phyloP scores from a whole-genome alignment of 305 asterid species.

The Plantago coronopus region DNA sequence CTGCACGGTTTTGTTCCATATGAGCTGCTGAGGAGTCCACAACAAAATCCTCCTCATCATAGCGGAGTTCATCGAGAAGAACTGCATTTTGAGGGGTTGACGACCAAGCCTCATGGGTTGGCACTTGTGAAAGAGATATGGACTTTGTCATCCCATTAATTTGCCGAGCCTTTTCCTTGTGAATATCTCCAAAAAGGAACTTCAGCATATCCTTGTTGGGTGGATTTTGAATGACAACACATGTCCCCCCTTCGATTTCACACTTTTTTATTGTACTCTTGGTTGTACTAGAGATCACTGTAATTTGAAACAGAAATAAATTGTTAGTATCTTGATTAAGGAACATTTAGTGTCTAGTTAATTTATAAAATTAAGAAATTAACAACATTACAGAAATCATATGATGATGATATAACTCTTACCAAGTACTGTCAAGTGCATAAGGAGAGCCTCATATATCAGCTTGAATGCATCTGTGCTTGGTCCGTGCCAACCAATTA shows the following conservation, averaged over 20 bases:
- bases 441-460: neutral
- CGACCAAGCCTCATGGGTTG: too few species aligned
- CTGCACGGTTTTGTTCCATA: too few species aligned
- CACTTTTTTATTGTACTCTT: too few species aligned
- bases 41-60: too few species aligned
- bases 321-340: neutral
- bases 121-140: too few species aligned
- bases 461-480: neutral
- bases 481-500: neutral
- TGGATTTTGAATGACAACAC: neutral
- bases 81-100: too few species aligned
- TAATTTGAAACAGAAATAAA: too few species aligned
- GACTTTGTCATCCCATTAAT: too few species aligned
- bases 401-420: too few species aligned
- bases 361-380: neutral
- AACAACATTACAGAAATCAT: neutral
- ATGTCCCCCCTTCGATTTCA: neutral
- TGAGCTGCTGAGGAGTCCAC: too few species aligned
- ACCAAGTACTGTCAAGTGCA: neutral
- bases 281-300: neutral
- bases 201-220: neutral
- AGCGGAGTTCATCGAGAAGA: too few species aligned
- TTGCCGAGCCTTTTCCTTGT: too few species aligned
- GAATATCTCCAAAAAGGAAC: neutral
- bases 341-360: neutral